Conservation (phyloP, 1,284 basidiomycete species). For the Athelia sp. region DNA sequence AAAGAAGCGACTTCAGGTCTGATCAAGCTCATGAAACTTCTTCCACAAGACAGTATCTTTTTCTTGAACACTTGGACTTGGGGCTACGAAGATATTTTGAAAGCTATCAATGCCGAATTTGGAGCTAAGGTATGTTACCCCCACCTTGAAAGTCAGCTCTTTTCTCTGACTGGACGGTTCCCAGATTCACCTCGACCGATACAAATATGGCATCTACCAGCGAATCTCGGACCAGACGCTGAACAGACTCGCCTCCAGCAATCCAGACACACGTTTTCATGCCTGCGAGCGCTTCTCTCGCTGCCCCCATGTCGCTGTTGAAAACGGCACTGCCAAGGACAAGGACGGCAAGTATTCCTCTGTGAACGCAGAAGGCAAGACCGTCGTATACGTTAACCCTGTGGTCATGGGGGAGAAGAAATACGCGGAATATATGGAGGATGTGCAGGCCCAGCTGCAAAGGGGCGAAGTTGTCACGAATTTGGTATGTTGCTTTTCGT, state of each 20-base stretch:
- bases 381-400: constrained; percentile 76
- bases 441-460: constrained; percentile 38
- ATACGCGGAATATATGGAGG: constrained; percentile 58
- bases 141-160: no score
- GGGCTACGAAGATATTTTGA: constrained; percentile 86
- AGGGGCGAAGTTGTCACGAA: constrained; percentile 45
- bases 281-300: constrained; percentile 83
- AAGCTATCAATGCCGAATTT: constrained; percentile 66
- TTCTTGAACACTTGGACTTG: constrained; percentile 93
- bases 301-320: constrained; percentile 60
- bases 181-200: constrained; percentile 86
- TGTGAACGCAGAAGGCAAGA: constrained; percentile 38
- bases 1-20: constrained; percentile 63
- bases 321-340: constrained; percentile 8
- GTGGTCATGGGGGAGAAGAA: constrained; percentile 52
- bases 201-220: constrained; percentile 71
- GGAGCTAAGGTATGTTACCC: constrained; percentile 44
- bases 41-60: constrained; percentile 67
- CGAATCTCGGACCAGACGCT: constrained; percentile 63
- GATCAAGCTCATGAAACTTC: constrained; percentile 62
- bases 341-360: constrained; percentile 13
- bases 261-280: constrained; percentile 76
- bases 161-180: neutral
- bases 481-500: constrained; percentile 42
- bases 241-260: constrained; percentile 55